phyloP scores from a whole-genome alignment of 2,329 filamentous ascomycete genomes.

The Botrytis galanthina region DNA sequence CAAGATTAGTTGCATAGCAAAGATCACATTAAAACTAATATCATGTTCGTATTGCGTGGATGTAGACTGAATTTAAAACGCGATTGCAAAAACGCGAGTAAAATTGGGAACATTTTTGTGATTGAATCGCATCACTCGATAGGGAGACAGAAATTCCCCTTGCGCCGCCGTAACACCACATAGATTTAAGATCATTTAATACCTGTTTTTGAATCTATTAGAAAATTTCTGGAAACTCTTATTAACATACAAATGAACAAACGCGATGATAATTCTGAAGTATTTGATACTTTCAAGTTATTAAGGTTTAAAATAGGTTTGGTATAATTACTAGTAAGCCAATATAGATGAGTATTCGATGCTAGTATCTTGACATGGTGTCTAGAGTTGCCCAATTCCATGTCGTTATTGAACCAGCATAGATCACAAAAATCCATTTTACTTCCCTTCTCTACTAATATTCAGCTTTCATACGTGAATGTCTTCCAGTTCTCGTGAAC shows the following conservation, averaged over 20 bases:
- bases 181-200: background rate
- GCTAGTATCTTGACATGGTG: too few relatives aligned
- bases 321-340: background rate
- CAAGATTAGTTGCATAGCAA: background rate
- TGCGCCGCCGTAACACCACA: background rate
- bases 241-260: background rate
- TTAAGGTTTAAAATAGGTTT: fast-evolving
- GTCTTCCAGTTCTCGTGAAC: background rate
- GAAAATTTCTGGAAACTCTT: background rate
- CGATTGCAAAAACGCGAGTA: background rate
- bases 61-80: background rate
- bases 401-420: too few relatives aligned
- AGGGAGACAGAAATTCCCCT: background rate
- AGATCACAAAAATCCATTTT: too few relatives aligned
- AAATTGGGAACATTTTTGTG: background rate
- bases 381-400: too few relatives aligned
- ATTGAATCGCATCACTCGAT: background rate
- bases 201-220: background rate
- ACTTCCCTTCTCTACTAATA: background rate
- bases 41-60: background rate
- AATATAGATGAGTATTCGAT: background rate
- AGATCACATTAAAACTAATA: background rate
- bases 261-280: background rate
- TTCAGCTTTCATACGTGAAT: too few relatives aligned
- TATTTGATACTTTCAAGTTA: background rate